Conservation (phyloP, 2,329 filamentous ascomycete species). For the Apiospora kogelbergensis region DNA sequence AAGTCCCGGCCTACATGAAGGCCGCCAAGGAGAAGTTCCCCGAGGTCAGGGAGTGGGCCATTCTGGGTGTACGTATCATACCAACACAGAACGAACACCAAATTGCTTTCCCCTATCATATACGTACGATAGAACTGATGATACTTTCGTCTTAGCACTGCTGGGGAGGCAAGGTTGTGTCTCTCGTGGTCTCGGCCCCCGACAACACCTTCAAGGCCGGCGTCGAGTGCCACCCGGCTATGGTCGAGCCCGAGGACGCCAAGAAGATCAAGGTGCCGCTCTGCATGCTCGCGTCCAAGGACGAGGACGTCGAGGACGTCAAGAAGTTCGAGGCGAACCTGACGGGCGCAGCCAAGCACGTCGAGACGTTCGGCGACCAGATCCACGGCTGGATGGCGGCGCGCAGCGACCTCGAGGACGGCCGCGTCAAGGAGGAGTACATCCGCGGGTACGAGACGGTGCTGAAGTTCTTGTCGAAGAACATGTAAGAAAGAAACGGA, state of each 20-base stretch:
- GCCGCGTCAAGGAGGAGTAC: conserved; percentile 61
- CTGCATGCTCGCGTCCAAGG: conserved; percentile 63
- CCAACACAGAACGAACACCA: not conserved
- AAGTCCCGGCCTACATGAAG: conserved; percentile 55
- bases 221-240: conserved; percentile 58
- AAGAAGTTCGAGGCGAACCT: conserved; percentile 57
- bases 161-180: conserved; percentile 70
- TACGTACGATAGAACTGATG: conserved; percentile 8
- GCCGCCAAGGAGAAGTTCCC: conserved; percentile 53
- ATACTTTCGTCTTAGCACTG: conserved; percentile 49
- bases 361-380: conserved; percentile 67
- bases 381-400: conserved; percentile 76
- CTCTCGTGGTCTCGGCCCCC: conserved; percentile 48
- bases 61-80: conserved; percentile 53
- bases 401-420: conserved; percentile 56
- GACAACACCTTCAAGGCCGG: conserved; percentile 56
- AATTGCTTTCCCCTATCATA: too few relatives aligned
- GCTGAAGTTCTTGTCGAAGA: conserved; percentile 56
- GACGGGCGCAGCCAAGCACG: conserved; percentile 50
- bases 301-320: conserved; percentile 58
- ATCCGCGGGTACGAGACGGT: conserved; percentile 60
- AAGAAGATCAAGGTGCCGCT: conserved; percentile 60
- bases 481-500: conserved; percentile 30
- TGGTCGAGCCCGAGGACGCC: conserved; percentile 64
- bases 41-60: conserved; percentile 57